These are phyloP conservation scores for Scheffersomyces segobiensis DNA, from an alignment of 1,139 yeast genomes.

Conservation along the genomic window DNA sequence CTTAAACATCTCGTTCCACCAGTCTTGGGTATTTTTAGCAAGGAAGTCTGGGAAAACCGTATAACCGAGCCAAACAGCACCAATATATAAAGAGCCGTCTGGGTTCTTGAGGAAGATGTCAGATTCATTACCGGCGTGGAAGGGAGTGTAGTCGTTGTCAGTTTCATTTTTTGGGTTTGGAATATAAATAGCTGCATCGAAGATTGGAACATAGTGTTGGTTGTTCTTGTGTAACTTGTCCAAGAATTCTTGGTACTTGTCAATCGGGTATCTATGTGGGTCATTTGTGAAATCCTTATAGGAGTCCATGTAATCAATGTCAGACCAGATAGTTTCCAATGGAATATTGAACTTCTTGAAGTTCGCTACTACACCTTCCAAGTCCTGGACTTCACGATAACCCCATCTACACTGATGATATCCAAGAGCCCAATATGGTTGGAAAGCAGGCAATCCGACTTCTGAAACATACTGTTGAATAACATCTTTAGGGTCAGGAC, in stretches of 20 bases:
- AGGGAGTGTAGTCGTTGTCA: slow-evolving; percentile 22
- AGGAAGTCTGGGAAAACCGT: slow-evolving; percentile 36
- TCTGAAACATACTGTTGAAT: slow-evolving; percentile 25
- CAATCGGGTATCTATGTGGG: slow-evolving; percentile 24
- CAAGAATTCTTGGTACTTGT: slow-evolving; percentile 18
- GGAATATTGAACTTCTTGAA: slow-evolving; percentile 21
- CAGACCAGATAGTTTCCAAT: slow-evolving; percentile 25
- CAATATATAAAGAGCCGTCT: slow-evolving; percentile 23
- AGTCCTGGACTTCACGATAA: slow-evolving; percentile 15
- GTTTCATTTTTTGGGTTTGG: slow-evolving; percentile 25
- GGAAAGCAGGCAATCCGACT: slow-evolving; percentile 22
- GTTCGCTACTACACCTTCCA: slow-evolving; percentile 18
- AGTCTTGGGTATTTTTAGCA: slow-evolving; percentile 21
- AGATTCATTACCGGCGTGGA: slow-evolving; percentile 22
- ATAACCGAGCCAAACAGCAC: slow-evolving; percentile 28
- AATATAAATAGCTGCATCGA: slow-evolving; percentile 33
- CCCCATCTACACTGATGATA: slow-evolving; percentile 47
- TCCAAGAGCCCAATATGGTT: slow-evolving; percentile 26
- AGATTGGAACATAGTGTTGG: slow-evolving; percentile 32
- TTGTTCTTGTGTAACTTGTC: slow-evolving; percentile 21
- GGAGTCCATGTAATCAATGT: slow-evolving; percentile 27
- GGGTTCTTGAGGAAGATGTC: slow-evolving; percentile 31
- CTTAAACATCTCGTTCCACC: slow-evolving; percentile 23
- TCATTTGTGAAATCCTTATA: slow-evolving; percentile 31
- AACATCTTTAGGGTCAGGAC: slow-evolving; percentile 30